These are phyloP conservation scores for Citrus medica DNA, from an alignment of 345 rosid species.

Conservation along the genomic window DNA sequence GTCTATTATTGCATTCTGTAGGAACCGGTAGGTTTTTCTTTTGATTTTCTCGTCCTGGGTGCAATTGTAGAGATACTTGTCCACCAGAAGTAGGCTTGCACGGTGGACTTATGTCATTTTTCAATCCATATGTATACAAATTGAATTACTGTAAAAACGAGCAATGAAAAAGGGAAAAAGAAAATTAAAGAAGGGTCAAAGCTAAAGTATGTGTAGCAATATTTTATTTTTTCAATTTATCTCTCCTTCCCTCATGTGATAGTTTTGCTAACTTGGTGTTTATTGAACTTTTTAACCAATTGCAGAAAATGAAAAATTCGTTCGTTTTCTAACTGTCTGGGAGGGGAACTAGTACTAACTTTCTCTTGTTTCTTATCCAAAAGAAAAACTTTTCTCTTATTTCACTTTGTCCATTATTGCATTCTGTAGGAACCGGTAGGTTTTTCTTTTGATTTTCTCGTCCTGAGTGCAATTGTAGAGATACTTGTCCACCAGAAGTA, in stretches of 20 bases:
- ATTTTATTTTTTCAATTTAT: slow-evolving; percentile 32
- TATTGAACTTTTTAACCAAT: neutral
- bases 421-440: neutral
- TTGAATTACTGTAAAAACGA: slow-evolving; percentile 27
- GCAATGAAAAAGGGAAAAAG: neutral
- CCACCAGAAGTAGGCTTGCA: neutral
- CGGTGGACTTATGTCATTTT: too few relatives aligned
- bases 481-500: neutral
- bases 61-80: neutral
- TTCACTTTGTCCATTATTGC: neutral
- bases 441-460: neutral
- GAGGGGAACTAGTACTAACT: neutral
- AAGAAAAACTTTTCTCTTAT: neutral
- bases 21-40: neutral
- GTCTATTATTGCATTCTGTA: neutral
- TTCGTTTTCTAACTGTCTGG: neutral
- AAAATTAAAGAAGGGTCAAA: neutral
- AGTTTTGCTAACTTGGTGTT: neutral
- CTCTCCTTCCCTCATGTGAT: neutral
- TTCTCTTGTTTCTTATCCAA: neutral
- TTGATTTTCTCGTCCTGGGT: neutral
- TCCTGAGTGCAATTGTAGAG: neutral
- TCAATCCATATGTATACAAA: slow-evolving; percentile 17
- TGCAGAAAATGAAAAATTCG: neutral
- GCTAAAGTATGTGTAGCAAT: slow-evolving; percentile 25